A percentile compares a stretch with the other conserved stretches of the same genome.
These are phyloP conservation scores for Phytophthora citrophthora DNA, from an alignment of 352 stramenopile genomes.

Conservation along the genomic window DNA sequence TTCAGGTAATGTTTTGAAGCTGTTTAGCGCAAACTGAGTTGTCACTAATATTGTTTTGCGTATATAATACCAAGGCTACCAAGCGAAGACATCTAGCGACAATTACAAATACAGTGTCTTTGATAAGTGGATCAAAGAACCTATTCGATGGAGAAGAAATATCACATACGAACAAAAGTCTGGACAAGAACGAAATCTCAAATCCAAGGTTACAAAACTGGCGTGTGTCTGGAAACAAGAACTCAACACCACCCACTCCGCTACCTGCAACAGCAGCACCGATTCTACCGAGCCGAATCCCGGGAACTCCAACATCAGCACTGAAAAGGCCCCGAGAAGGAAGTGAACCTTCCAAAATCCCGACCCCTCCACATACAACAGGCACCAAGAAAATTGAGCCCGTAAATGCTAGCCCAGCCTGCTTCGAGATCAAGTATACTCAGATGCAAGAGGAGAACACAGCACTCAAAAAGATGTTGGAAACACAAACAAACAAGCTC, in stretches of 20 bases:
- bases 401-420: background rate
- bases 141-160: conserved; percentile 30
- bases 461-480: conserved; percentile 24
- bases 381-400: conserved; percentile 7
- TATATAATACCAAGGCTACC: conserved; percentile 24
- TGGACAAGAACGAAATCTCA: conserved; percentile 6
- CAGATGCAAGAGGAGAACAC: conserved; percentile 44
- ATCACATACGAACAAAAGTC: background rate
- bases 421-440: conserved; percentile 19
- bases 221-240: background rate
- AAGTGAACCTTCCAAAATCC: conserved; percentile 24
- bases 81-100: conserved; percentile 64
- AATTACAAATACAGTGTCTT: conserved; percentile 63
- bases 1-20: conserved; percentile 35
- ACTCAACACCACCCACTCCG: conserved; percentile 2
- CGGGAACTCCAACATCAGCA: conserved; percentile 32
- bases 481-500: conserved; percentile 25
- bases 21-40: background rate
- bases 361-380: conserved; percentile 15
- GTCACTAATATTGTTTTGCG: background rate
- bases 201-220: too few species aligned
- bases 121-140: conserved; percentile 32
- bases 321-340: conserved; percentile 27
- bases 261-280: background rate
- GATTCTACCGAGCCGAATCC: conserved; percentile 33